Evolutionary conservation across 306 rosid genomes (phyloP), one percentile per base, ranked within the genome.

Genomic region (Medicago ruthenica): DNA sequence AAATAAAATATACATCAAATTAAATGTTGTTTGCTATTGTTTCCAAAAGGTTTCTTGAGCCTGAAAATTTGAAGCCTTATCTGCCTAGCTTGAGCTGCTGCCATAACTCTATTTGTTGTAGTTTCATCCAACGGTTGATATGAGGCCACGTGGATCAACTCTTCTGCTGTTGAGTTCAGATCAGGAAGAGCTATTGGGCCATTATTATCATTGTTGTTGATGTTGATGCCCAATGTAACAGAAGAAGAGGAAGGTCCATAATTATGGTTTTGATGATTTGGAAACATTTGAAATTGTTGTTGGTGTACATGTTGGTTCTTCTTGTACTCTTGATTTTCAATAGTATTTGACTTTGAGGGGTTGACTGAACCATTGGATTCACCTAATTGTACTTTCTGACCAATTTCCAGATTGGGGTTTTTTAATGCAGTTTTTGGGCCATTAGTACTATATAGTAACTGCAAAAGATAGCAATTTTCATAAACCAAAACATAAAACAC

Each of bases 111-210:
- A 0, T 82, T 66, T 18, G 21, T 60, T 51, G 39, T 4, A 31
- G 8, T 41, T 31, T 34, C 31, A 79, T 88, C 85, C 2, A 73
- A 80, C 79, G 80, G 77, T 40, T 66, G 83, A 27, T 12, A 68
- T 4, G 45, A 20, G 12, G 37, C 77, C 76, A 41, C 34, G 4
- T 50, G 47, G 13, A 12, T 8, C 5, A 44, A 11, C 18, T 79
- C 87, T 20, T 80, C 84, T 0, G 9, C 4, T 1, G 76, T 20
- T 27, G 71, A 9, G 76, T 88, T 87, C 9, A 87, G 84, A 82
- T 87, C 93, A 6, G 83, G 88, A 76, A 86, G 51, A 42, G 75
- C 76, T 4, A 12, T 39, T 54, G 80, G 82, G 34, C 70, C 79
- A 37, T 13, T 40, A 2, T 11, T 4, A 24, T 21, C 36, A 6